Evolutionary conservation across 179 eudicot species (phyloP).

Genomic region (Beta lomatogona): DNA sequence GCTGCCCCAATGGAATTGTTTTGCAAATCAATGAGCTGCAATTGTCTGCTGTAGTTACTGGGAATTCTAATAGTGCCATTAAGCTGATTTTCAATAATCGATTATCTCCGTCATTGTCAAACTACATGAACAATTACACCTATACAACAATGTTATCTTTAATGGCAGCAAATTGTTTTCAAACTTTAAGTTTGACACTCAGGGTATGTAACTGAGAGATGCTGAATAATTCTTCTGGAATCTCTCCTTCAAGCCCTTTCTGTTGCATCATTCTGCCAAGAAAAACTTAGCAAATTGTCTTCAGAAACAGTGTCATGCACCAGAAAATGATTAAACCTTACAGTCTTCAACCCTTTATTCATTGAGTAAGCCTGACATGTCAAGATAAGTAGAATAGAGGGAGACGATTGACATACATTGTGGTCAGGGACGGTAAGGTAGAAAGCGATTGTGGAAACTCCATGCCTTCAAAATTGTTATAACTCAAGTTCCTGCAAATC

Average conservation of each 20-base stretch:
- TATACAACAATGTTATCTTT: background rate
- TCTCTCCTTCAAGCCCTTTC: constrained; percentile 44
- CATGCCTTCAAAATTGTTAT: constrained; percentile 53
- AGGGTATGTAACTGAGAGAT: constrained; percentile 56
- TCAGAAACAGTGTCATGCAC: background rate
- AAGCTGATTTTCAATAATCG: constrained; percentile 32
- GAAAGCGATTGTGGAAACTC: constrained; percentile 53
- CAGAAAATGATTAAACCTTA: background rate
- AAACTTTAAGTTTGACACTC: constrained; percentile 25
- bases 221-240: constrained; percentile 53
- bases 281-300: constrained; percentile 3
- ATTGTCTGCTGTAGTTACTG: constrained; percentile 39
- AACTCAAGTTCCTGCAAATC: constrained; percentile 76
- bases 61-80: constrained; percentile 55
- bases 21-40: constrained; percentile 50
- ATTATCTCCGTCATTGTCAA: constrained; percentile 7
- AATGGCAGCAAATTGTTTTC: background rate
- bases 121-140: background rate
- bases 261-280: constrained; percentile 45
- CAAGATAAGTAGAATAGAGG: background rate
- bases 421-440: constrained; percentile 46
- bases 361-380: background rate
- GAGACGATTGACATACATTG: constrained; percentile 30
- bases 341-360: background rate
- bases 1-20: constrained; percentile 43